phyloP scores from a whole-genome alignment of 208 protist genomes.

The Blastocrithidia nonstop region DNA sequence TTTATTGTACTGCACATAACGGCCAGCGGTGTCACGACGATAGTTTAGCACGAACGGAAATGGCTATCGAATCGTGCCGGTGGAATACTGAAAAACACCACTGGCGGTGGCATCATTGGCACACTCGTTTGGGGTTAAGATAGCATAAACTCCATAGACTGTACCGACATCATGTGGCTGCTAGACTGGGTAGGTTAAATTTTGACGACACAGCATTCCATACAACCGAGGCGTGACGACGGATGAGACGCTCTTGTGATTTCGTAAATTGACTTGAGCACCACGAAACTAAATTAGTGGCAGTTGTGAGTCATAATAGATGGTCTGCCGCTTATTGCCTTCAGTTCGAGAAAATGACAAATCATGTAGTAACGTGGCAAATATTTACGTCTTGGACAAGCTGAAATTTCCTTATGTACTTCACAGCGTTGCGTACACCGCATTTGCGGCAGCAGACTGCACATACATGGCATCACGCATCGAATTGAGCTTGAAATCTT shows the following conservation, averaged over 20 bases:
- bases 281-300: neutral
- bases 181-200: neutral
- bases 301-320: neutral
- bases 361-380: neutral
- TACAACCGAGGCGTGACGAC: neutral
- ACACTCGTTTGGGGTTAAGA: neutral
- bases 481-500: neutral
- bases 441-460: neutral
- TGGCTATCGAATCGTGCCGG: neutral
- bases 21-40: neutral
- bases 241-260: neutral
- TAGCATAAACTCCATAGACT: neutral
- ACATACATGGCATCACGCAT: neutral
- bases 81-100: neutral
- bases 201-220: neutral
- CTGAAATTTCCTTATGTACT: neutral
- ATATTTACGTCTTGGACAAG: neutral
- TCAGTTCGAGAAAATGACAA: too few relatives aligned
- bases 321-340: too few relatives aligned
- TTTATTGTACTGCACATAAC: neutral
- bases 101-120: neutral
- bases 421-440: neutral
- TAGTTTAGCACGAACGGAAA: neutral
- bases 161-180: neutral
- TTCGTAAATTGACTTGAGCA: neutral